Evolutionary conservation across 1,139 yeast genomes (phyloP).

Genomic region (Hyphopichia wangnamkhiaoensis): DNA sequence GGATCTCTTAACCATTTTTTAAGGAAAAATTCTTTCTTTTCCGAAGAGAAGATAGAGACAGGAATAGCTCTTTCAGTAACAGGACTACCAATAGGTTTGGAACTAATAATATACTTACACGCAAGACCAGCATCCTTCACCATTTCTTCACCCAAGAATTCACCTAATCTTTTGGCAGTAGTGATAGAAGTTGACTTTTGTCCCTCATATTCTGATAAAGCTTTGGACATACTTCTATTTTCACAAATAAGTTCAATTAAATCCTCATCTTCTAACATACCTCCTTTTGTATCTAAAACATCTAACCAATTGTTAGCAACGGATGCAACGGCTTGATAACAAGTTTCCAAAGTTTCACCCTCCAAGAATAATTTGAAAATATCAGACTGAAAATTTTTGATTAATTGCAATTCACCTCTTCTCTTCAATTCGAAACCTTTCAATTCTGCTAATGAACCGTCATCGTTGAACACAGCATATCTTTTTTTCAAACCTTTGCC

Average conservation of each 20-base stretch:
- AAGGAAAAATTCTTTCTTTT: conserved; percentile 64
- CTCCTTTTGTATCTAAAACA: conserved; percentile 84
- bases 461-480: conserved; percentile 95
- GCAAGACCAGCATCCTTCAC: conserved; percentile 96
- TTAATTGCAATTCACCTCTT: conserved; percentile 92
- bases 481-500: conserved; percentile 95
- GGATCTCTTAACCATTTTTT: conserved; percentile 88
- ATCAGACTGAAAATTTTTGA: conserved; percentile 94
- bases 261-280: conserved; percentile 90
- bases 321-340: conserved; percentile 86
- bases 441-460: conserved; percentile 90
- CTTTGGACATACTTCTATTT: conserved; percentile 92
- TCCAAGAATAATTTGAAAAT: conserved; percentile 88
- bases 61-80: conserved; percentile 97
- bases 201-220: conserved; percentile 82
- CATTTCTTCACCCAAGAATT: conserved; percentile 96
- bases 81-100: conserved; percentile 81
- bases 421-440: conserved; percentile 97
- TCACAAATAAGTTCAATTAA: conserved; percentile 93
- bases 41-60: conserved; percentile 89
- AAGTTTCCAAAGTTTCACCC: conserved; percentile 73
- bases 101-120: conserved; percentile 89
- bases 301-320: conserved; percentile 97
- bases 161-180: conserved; percentile 90
- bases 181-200: conserved; percentile 96